These are phyloP conservation scores for Aspergillus japonicus DNA, from an alignment of 2,329 filamentous ascomycete genomes.

Conservation along the genomic window DNA sequence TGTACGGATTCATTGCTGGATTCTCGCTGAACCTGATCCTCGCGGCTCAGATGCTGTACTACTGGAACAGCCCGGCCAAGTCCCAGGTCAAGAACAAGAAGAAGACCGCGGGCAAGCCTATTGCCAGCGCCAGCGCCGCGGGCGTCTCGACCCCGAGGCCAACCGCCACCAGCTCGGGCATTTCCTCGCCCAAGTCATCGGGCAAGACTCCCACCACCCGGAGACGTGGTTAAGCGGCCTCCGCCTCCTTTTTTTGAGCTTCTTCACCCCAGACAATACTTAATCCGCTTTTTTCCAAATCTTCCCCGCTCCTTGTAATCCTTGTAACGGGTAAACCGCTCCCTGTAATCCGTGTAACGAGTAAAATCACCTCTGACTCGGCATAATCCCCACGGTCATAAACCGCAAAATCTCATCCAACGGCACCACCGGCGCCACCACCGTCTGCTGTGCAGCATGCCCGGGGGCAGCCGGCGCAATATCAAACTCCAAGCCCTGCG, in stretches of 20 bases:
- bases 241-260: constrained; percentile 12
- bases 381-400: constrained; percentile 49
- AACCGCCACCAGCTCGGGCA: constrained; percentile 41
- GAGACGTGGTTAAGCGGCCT: constrained; percentile 48
- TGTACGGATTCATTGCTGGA: constrained; percentile 90
- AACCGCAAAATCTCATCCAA: constrained; percentile 51
- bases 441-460: constrained; percentile 12
- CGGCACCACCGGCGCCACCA: constrained; percentile 28
- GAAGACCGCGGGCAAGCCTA: constrained; percentile 23
- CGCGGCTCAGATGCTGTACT: constrained; percentile 88
- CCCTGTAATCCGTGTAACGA: no score
- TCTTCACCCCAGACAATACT: constrained; percentile 3
- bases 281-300: neutral
- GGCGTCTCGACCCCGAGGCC: constrained; percentile 27
- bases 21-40: constrained; percentile 87
- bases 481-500: constrained; percentile 35
- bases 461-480: constrained; percentile 32
- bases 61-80: constrained; percentile 71
- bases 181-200: constrained; percentile 38
- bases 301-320: neutral
- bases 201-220: constrained; percentile 56
- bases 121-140: constrained; percentile 17
- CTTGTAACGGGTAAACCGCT: neutral
- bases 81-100: constrained; percentile 23
- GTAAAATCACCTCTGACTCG: constrained; percentile 23